A percentile compares a stretch with the other conserved stretches of the same genome.
Conservation (phyloP, 31 red algal species). For the Endocladia muricata region DNA sequence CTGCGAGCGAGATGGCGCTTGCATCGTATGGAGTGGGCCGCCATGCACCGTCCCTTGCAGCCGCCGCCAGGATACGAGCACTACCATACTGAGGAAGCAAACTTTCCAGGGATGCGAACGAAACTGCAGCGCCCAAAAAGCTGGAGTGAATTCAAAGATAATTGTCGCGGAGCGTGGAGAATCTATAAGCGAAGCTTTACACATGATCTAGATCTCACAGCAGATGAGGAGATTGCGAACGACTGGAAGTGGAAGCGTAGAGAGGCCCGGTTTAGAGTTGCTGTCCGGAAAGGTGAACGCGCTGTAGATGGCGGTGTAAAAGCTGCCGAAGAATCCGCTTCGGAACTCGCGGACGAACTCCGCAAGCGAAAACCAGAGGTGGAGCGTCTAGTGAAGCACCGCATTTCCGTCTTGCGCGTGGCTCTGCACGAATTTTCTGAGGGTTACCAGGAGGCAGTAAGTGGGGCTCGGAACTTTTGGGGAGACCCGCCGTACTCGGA, state of each 20-base stretch:
- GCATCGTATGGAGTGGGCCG: constrained; percentile 87
- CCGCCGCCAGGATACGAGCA: constrained; percentile 62
- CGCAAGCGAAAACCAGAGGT: constrained; percentile 22
- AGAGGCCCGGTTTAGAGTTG: background rate
- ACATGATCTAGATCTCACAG: constrained; percentile 34
- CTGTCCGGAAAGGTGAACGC: constrained; percentile 4
- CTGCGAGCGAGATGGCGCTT: constrained; percentile 67
- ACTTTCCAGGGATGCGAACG: constrained; percentile 38
- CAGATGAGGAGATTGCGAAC: constrained; percentile 4
- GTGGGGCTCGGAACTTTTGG: constrained; percentile 27
- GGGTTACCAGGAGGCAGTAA: constrained; percentile 41
- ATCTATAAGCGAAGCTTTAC: constrained; percentile 45
- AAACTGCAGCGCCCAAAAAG: constrained; percentile 9
- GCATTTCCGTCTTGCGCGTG: constrained; percentile 26
- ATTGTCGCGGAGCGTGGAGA: constrained; percentile 19
- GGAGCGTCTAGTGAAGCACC: constrained; percentile 31
- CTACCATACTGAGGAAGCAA: constrained; percentile 20
- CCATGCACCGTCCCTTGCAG: constrained; percentile 54
- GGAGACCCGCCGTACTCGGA: constrained; percentile 16
- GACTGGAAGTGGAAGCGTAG: background rate
- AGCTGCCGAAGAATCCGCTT: background rate
- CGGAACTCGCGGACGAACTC: constrained; percentile 13
- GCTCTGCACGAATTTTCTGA: constrained; percentile 43
- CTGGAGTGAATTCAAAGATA: constrained; percentile 5
- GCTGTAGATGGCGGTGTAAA: background rate